Base-by-base conservation (phyloP, 2,329 filamentous ascomycete species). In the Zasmidium citrigriseum region DNA sequence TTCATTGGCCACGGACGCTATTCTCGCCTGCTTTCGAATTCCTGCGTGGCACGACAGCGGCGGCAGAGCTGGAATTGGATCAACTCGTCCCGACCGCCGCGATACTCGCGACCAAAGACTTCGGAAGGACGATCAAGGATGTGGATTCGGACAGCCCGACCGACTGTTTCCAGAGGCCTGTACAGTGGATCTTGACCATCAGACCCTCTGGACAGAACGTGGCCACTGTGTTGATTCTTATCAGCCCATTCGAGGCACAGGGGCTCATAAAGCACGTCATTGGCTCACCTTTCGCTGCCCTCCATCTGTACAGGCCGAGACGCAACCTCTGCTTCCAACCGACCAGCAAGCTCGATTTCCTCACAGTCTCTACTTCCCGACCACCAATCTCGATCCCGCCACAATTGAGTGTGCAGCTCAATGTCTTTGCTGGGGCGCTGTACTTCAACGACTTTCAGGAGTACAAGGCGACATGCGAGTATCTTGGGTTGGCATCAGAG, bases 371-470 rank as follows among this genome's bases (percentile, higher is more conserved):
- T 9, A 38, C 34, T 41, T 41, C 34, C 16, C 4, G 34, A 41
- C n/a, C n/a, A n/a, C n/a, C 9, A 12, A 5, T 24, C n/a, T 25
- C 3, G 34, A 51, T 70, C 3, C 67, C 63, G 12, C 68, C 64
- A 10, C 67, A 55, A 0, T 66, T 83, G 0, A 69, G 74, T 0
- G 72, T 77, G 0, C 77, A 84, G 56, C 77, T 91, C 0, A 87
- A 88, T 46, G 72, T 91, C 0, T 90, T 91, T 55, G 77, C 89
- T 0, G 89, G 88, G 0, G 86, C 89, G 55, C 76, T 90, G 0
- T 91, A 90, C 63, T 75, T 90, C 10, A 70, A 68, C 0, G 79
- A 76, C 0, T 83, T 78, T 46, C 58, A 73, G 0, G 81, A 89
- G 54, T 91, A 90, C 60, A 61, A 69, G 0, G 68, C 74, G 1